Conservation (phyloP, 1,284 basidiomycete genomes). For the Trichosporon faecale region DNA sequence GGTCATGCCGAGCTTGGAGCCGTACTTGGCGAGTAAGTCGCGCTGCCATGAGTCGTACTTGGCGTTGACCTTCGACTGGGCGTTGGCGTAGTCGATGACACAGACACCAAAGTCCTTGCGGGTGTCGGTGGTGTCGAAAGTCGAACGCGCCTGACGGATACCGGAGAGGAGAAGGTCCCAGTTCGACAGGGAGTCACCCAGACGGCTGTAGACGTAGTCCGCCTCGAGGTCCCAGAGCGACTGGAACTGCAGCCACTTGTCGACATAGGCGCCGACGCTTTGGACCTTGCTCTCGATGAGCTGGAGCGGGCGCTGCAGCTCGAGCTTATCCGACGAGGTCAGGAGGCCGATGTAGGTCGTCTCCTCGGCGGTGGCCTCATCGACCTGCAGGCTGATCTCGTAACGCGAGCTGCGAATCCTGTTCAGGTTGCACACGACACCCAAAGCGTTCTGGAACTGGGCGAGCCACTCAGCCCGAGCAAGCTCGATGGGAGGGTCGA, state of each 20-base stretch:
- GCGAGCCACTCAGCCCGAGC: slow-evolving; percentile 87
- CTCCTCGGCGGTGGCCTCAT: slow-evolving; percentile 61
- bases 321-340: slow-evolving; percentile 68
- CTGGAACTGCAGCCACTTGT: slow-evolving; percentile 98
- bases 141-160: slow-evolving; percentile 92
- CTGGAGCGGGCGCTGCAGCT: slow-evolving; percentile 75
- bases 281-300: slow-evolving; percentile 82
- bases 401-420: slow-evolving; percentile 92
- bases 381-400: slow-evolving; percentile 89
- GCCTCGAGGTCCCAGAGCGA: slow-evolving; percentile 97
- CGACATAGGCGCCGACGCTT: slow-evolving; percentile 77
- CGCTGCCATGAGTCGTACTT: slow-evolving; percentile 98
- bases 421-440: slow-evolving; percentile 77
- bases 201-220: slow-evolving; percentile 87
- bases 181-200: slow-evolving; percentile 84
- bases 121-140: slow-evolving; percentile 94
- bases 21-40: slow-evolving; percentile 88
- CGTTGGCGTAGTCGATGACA: slow-evolving; percentile 95
- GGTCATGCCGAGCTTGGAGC: slow-evolving; percentile 80
- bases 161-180: slow-evolving; percentile 96
- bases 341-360: slow-evolving; percentile 78
- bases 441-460: slow-evolving; percentile 86
- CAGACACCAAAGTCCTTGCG: slow-evolving; percentile 88
- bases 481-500: slow-evolving; percentile 95
- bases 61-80: slow-evolving; percentile 93